Base-by-base conservation (phyloP, 1,284 basidiomycete genomes). In the Heterobasidion occidentale region DNA sequence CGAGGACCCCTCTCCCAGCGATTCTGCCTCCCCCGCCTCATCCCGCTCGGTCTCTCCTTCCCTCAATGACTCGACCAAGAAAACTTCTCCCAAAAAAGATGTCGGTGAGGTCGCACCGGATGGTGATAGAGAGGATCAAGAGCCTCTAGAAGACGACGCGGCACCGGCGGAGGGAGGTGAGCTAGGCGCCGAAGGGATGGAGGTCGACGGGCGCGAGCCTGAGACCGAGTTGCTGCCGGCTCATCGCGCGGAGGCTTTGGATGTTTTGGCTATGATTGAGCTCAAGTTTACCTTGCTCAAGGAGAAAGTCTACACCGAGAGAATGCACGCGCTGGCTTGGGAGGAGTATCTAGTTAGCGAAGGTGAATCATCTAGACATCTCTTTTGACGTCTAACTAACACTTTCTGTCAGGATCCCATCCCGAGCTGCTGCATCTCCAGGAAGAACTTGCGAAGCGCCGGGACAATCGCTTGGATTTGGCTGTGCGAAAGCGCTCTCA, bases 371-470 rank as follows among this genome's bases (percentile, higher is more conserved):
- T 46, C 52, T 59, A 36, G 52, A 12, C 15, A 46, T 58, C 61
- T 51, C 60, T 20, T 45, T 59, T 27, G 20, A 46, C 45, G 52
- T 51, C 17, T 52, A 6, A 35, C 27, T n/a, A 55, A 35, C 46
- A 36, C 36, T 20, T 9, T 27, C 17, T 19, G 35, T 35, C 46
- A 88, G 92, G 84, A 36, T 80, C 81, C 1, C 92, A 95, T 64
- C 92, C 93, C 0, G 92, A 95, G 66, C 74, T 94, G 57, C 74
- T 88, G 15, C 84, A 92, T 66, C 73, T 95, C 4, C 88, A 90
- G 53, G 77, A 76, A 27, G 88, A 92, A 61, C 76, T 94, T 8
- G 80, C 83, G 7, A 79, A 79, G 56, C 76, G 92, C 57, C 81
- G 87, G 52, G 86, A 90, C 64, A 85, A 87, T 57, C 81, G 89